Conservation (phyloP, 345 rosid genomes). For the Salix brachista region DNA sequence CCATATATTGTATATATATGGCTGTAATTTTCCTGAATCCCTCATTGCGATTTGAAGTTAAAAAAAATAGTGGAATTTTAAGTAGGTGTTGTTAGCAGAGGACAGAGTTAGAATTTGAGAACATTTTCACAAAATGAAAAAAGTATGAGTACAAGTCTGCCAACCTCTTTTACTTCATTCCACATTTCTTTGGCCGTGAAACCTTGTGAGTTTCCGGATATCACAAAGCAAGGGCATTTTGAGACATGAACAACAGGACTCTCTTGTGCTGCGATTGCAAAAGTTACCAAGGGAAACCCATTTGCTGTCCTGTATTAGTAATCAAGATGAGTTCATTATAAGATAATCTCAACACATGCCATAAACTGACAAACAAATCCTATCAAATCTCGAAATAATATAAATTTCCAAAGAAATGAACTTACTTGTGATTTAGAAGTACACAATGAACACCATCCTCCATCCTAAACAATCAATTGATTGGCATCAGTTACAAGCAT, state of each 20-base stretch:
- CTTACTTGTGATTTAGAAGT: slow-evolving; percentile 79
- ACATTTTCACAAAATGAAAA: background rate
- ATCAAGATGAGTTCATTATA: background rate
- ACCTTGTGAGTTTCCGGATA: slow-evolving; percentile 63
- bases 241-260: slow-evolving; percentile 60
- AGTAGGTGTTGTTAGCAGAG: background rate
- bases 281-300: slow-evolving; percentile 53
- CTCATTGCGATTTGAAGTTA: no score
- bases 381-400: slow-evolving; percentile 12
- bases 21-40: no score
- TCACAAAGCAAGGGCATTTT: slow-evolving; percentile 64
- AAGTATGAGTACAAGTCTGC: background rate
- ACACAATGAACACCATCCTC: slow-evolving; percentile 62
- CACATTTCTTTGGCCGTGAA: slow-evolving; percentile 84
- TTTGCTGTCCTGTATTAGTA: slow-evolving; percentile 55
- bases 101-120: background rate
- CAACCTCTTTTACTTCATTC: slow-evolving; percentile 75
- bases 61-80: background rate
- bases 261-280: slow-evolving; percentile 68
- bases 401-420: slow-evolving; percentile 14
- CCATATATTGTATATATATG: no score
- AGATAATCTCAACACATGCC: background rate
- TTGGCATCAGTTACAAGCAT: slow-evolving; percentile 14
- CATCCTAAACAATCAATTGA: slow-evolving; percentile 47
- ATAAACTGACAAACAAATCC: background rate